phyloP scores from a whole-genome alignment of 1,139 yeast genomes.

The Saccharomyces hybrid region DNA sequence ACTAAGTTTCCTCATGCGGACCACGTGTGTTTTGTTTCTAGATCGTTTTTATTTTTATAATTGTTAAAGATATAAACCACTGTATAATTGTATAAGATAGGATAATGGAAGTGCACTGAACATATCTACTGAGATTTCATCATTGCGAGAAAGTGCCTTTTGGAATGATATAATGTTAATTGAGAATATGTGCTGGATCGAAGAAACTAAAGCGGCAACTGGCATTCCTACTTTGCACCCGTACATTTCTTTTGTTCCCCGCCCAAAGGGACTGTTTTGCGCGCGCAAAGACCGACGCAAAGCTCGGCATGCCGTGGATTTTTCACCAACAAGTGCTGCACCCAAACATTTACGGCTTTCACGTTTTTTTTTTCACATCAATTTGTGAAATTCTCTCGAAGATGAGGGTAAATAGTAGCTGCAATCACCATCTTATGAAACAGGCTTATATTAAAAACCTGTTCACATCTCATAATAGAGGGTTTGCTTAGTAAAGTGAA shows the following conservation, averaged over 20 bases:
- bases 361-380: background rate
- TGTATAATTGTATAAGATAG: background rate
- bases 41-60: background rate
- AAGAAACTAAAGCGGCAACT: background rate
- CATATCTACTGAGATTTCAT: background rate
- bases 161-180: background rate
- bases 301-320: background rate
- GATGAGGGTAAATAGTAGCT: background rate
- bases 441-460: background rate
- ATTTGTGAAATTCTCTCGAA: background rate
- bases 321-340: too few relatives aligned
- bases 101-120: background rate
- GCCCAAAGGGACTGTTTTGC: background rate
- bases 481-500: background rate
- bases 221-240: background rate
- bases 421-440: background rate
- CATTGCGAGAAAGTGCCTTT: background rate
- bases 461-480: background rate
- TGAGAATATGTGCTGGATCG: background rate
- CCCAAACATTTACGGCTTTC: background rate
- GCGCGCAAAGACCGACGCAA: background rate
- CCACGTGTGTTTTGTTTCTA: background rate
- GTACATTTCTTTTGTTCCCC: background rate
- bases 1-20: conserved; percentile 32
- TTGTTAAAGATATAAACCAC: background rate